Evolutionary conservation across 257 asterid genomes (phyloP), one percentile per base, ranked within the genome.

Genomic region (Lantana camara): DNA sequence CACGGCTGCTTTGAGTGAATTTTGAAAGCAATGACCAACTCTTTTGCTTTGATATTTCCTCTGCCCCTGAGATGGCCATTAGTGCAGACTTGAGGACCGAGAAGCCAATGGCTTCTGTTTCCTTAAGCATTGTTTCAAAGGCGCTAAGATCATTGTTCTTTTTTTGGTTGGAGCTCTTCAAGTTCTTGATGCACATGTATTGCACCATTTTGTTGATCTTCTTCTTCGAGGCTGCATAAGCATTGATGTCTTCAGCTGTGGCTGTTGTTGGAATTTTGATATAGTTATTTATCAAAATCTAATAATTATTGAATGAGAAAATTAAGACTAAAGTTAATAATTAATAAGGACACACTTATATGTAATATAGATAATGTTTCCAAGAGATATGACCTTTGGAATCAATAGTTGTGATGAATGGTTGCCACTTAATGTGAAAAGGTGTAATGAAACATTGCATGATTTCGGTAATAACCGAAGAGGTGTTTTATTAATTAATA

Each of bases 21-120:
- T 57, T 71, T 5, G 91, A 74, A 29, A 76, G 50, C 21, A 69
- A 57, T 9, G 80, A 62, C 78, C 68, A 70, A n/a, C 76, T 32
- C 17, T 13, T 70, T 46, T 62, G 16, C 29, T 58, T 74, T 17
- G 73, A 69, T 72, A 21, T 67, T 27, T 45, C 71, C 10, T 77
- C 72, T 42, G 65, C 68, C 23, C 67, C 57, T 1, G 74, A 80
- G 50, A 78, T 10, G 34, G 71, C 44, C 19, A 63, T 58, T 46
- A 75, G 15, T 9, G 64, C 35, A 4, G 82, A 77, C 35, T 54
- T 64, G 15, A 73, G 64, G 6, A 67, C 21, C 1, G 66, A 57
- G n/a, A 57, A 21, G 46, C 68, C 68, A 11, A 68, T 34, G 24
- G 54, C 54, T 45, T 73, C 78, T 9, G 70, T 58, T 48, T 69